A percentile compares a stretch with the other conserved stretches of the same genome.
phyloP scores from a whole-genome alignment of 2,329 filamentous ascomycete genomes.

The Trichothecium sympodiale region DNA sequence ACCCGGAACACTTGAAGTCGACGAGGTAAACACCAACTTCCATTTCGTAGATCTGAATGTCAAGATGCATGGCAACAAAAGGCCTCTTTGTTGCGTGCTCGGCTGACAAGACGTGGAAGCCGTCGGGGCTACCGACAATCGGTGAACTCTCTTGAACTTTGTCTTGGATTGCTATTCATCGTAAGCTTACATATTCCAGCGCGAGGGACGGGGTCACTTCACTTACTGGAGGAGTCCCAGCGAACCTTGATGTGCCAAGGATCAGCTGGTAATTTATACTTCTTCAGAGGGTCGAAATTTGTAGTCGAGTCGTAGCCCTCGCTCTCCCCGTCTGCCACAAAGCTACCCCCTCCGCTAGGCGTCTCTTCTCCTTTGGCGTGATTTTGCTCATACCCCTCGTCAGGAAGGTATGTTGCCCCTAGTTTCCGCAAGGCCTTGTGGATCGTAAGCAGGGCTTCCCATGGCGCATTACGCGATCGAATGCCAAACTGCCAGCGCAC shows the following conservation, averaged over 20 bases:
- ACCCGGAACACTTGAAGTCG: conserved; percentile 97
- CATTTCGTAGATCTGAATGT: conserved; percentile 93
- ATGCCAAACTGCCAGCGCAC: conserved; percentile 98
- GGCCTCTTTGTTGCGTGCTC: conserved; percentile 35
- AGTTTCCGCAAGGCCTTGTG: conserved; percentile 85
- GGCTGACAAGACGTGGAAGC: conserved; percentile 27
- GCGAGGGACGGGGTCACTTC: not conserved
- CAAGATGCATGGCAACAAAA: conserved; percentile 84
- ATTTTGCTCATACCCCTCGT: conserved; percentile 44
- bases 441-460: conserved; percentile 89
- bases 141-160: not conserved
- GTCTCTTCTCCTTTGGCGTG: conserved; percentile 29
- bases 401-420: conserved; percentile 75
- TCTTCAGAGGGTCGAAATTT: conserved; percentile 40
- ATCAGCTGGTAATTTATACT: conserved; percentile 82
- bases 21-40: conserved; percentile 89
- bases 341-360: conserved; percentile 27
- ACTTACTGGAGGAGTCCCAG: conserved; percentile 73
- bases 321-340: conserved; percentile 25
- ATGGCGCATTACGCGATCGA: conserved; percentile 82
- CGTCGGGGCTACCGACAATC: conserved; percentile 16
- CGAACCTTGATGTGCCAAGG: conserved; percentile 91
- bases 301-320: conserved; percentile 22
- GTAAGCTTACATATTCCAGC: not conserved
- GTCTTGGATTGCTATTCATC: not conserved